Evolutionary conservation across 768 basidiomycete genomes (phyloP), one percentile per base, ranked within the genome.

Genomic region (Leccinum boreale): DNA sequence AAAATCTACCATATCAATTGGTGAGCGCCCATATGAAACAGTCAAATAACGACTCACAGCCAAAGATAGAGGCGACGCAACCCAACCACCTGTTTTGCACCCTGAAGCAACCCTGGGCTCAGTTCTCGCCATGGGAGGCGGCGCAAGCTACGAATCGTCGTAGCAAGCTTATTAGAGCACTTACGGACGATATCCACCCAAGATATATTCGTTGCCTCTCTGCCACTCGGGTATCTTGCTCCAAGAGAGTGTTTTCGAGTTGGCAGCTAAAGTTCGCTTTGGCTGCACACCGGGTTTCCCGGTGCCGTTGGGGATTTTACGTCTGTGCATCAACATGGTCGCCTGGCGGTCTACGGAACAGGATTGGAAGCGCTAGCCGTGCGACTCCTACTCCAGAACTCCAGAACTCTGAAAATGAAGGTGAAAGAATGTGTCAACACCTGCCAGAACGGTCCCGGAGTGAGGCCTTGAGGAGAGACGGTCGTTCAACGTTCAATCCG

Each of bases 141-240:
- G 52, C 53, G 39, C 59, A 59, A 58, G 5, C 47, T 52, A 50
- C 53, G 26, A 58, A 53, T 53, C 36, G 46, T 46, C 15, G 17
- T 52, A 31, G 39, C 31, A 28, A 47, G 31, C 31, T 26, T 46
- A 35, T 26, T 48, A 35, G 47, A 42, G 60, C 57, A 54, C 76
- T 65, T 65, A 89, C 90, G 82, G 77, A 73, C 89, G 78, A 68
- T 91, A 90, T 2, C 90, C 90, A 35, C 71, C 73, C 57, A 85
- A 39, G 58, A 91, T 89, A 66, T 82, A 87, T 63, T 89, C 86
- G 63, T 90, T 91, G 71, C 90, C 85, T 61, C 74, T 79, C 70
- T 84, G 83, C 87, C 87, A 92, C 33, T 80, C 79, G 42, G 85
- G 82, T 46, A 90, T 75, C 55, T 87, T 83, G 24, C 67, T 58